A percentile compares a stretch with the other conserved stretches of the same genome.
phyloP scores from a whole-genome alignment of 768 basidiomycete species.

The Tubosaeta sp. region DNA sequence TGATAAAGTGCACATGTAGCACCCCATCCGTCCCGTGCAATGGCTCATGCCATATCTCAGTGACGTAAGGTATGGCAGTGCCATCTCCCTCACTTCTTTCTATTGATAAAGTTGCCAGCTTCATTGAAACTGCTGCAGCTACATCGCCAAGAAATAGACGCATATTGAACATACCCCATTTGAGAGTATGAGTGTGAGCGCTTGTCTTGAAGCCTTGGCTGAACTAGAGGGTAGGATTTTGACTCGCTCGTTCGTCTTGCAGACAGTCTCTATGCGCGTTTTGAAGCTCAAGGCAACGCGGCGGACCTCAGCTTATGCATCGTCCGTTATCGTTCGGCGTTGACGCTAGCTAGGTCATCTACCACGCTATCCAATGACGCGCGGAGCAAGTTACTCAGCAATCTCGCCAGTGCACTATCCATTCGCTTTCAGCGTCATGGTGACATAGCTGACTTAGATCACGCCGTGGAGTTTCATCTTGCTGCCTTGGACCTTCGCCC shows the following conservation, averaged over 20 bases:
- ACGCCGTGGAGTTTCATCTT: slow-evolving; percentile 26
- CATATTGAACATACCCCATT: background rate
- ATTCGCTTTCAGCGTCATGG: slow-evolving; percentile 26
- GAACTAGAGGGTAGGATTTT: slow-evolving; percentile 17
- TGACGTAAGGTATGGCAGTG: background rate
- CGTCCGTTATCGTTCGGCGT: slow-evolving; percentile 24
- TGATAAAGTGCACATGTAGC: slow-evolving; percentile 11
- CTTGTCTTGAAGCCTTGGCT: background rate
- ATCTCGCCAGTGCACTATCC: slow-evolving; percentile 26
- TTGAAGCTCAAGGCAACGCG: slow-evolving; percentile 13
- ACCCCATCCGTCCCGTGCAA: slow-evolving; percentile 5
- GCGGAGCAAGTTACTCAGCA: slow-evolving; percentile 24
- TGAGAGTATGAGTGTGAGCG: slow-evolving; percentile 18
- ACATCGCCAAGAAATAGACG: background rate
- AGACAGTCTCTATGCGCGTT: slow-evolving; percentile 24
- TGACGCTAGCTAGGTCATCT: slow-evolving; percentile 19
- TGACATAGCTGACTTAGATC: slow-evolving; percentile 23
- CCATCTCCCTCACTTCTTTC: slow-evolving; percentile 3
- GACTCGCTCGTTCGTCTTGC: slow-evolving; percentile 19
- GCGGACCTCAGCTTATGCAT: slow-evolving; percentile 27
- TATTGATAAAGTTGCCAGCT: background rate
- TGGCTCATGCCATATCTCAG: slow-evolving; percentile 14
- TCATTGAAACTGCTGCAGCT: background rate
- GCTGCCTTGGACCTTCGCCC: slow-evolving; percentile 25
- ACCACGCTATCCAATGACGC: slow-evolving; percentile 15